Base-by-base conservation (phyloP, 2,329 filamentous ascomycete species). In the Cladophialophora bantiana region DNA sequence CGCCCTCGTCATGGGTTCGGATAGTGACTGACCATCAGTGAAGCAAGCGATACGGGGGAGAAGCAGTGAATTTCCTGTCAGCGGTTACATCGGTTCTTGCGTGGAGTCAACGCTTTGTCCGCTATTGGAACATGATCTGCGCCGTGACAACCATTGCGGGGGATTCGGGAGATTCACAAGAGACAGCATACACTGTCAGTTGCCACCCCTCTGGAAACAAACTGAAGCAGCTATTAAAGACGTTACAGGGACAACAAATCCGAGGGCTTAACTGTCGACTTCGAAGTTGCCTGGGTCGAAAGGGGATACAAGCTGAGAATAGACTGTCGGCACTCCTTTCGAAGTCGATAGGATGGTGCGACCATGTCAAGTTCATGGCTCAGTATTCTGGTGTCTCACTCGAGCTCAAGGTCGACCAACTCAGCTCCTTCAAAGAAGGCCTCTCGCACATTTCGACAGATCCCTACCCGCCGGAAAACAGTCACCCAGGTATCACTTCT, bases 361-460 rank as follows among this genome's bases (percentile, higher is more conserved):
- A 3, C 36, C 4, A 7, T 6, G 18, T 18, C 40, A 2, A 7
- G 15, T 7, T 45, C 1, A 7, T 7, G 40, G 3, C 40, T 42
- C 15, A 12, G 15, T 15, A 42, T 12, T 42, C 1, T 26, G 10
- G n/a, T 9, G 7, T n/a, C 50, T 54, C 50, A 55, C 26, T 36
- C 31, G 1, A 55, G 52, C n/a, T 55, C 52, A 36, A 55, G 31
- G 3, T 18, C 18, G 13, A 18, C 52, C 52, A n/a, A 10, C 34
- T 36, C 34, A 7, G 18, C 52, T 34, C 52, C 52, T 5, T 55
- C 52, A 35, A 55, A 55, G 52, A 55, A 55, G 12, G 13, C 12
- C 31, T 35, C 31, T n/a, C 52, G 52, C 6, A 55, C 52, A 55
- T 55, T 35, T 9, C 52, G 52, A 55, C 52, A 55, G 31, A 55